Conservation (phyloP, 768 basidiomycete species). For the Leucocoprinus sp. region DNA sequence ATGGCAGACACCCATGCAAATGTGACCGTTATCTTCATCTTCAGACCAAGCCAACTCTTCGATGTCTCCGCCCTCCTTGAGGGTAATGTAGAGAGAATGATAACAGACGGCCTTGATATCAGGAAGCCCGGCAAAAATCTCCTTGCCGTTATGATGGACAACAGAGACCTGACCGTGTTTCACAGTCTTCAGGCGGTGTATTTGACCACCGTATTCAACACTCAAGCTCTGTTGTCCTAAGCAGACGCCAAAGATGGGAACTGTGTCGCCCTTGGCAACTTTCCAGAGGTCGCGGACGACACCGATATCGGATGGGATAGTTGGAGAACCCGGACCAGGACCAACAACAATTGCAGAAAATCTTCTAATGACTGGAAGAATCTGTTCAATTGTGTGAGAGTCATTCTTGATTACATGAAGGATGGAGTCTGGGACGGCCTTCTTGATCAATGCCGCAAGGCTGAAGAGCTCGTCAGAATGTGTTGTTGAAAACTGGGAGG, state of each 20-base stretch:
- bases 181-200: slow-evolving; percentile 40
- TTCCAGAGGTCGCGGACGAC: slow-evolving; percentile 68
- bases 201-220: slow-evolving; percentile 50
- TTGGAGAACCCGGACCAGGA: slow-evolving; percentile 76
- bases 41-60: slow-evolving; percentile 68
- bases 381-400: slow-evolving; percentile 36
- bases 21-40: slow-evolving; percentile 58
- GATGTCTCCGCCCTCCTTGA: slow-evolving; percentile 37
- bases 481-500: neutral
- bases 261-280: slow-evolving; percentile 35
- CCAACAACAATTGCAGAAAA: slow-evolving; percentile 71
- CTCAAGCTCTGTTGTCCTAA: slow-evolving; percentile 74
- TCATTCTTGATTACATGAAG: slow-evolving; percentile 76
- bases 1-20: slow-evolving; percentile 73
- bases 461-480: slow-evolving; percentile 26
- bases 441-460: slow-evolving; percentile 62
- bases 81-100: slow-evolving; percentile 66
- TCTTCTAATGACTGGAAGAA: slow-evolving; percentile 44
- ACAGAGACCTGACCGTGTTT: slow-evolving; percentile 44
- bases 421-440: slow-evolving; percentile 49
- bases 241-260: slow-evolving; percentile 81
- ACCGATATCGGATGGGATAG: slow-evolving; percentile 53
- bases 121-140: slow-evolving; percentile 53
- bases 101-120: slow-evolving; percentile 62
- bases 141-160: slow-evolving; percentile 48